Evolutionary conservation across 495 filamentous ascomycete genomes (phyloP).

Genomic region (Podospora didyma): DNA sequence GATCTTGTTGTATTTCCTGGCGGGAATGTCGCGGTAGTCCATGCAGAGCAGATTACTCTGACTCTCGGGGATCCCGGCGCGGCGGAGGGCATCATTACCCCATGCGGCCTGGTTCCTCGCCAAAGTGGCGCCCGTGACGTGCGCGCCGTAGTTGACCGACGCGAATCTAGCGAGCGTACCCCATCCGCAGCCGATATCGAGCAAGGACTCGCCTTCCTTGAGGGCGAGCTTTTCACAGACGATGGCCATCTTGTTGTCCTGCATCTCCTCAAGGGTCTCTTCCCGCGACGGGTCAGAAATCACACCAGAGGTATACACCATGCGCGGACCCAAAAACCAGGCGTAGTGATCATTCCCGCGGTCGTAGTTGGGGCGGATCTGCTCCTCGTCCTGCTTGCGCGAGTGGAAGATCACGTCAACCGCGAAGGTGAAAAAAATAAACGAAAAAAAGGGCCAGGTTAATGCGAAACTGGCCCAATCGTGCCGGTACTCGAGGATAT

Average conservation of each 20-base stretch:
- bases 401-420: slow-evolving; percentile 77
- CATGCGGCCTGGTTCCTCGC: slow-evolving; percentile 81
- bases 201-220: slow-evolving; percentile 63
- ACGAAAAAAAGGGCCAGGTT: slow-evolving; percentile 57
- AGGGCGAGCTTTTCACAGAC: slow-evolving; percentile 83
- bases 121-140: slow-evolving; percentile 75
- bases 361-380: slow-evolving; percentile 84
- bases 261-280: slow-evolving; percentile 77
- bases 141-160: slow-evolving; percentile 71
- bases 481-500: slow-evolving; percentile 77
- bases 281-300: slow-evolving; percentile 71
- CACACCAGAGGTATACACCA: slow-evolving; percentile 84
- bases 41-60: slow-evolving; percentile 76
- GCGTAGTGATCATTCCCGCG: slow-evolving; percentile 83
- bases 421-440: slow-evolving; percentile 51
- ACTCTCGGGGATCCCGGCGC: slow-evolving; percentile 61
- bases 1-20: slow-evolving; percentile 75
- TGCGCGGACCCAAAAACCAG: slow-evolving; percentile 85
- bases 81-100: slow-evolving; percentile 71
- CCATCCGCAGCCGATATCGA: slow-evolving; percentile 87
- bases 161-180: slow-evolving; percentile 80
- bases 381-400: slow-evolving; percentile 68
- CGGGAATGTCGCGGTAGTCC: slow-evolving; percentile 79
- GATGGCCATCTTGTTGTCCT: slow-evolving; percentile 83
- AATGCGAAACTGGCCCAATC: slow-evolving; percentile 85